Evolutionary conservation across 2,329 filamentous ascomycete genomes (phyloP), one percentile per base, ranked within the genome.

Genomic region (Remersonia thermophila): DNA sequence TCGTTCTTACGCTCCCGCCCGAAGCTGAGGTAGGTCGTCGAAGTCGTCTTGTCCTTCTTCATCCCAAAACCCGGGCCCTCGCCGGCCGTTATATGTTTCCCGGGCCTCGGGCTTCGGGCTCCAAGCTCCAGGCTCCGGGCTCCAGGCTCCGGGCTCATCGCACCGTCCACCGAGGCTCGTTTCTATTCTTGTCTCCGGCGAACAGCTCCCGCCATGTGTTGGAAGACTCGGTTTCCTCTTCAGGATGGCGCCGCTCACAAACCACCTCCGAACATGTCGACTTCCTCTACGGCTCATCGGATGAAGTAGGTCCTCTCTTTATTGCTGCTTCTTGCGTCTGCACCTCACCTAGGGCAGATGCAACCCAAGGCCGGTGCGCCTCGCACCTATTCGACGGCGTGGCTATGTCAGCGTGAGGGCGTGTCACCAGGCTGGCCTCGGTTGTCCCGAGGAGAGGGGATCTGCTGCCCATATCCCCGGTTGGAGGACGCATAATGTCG

Each of bases 201-300:
- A 11, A 23, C n/a, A 23, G 31, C 18, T n/a, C 16, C 14, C 23
- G 25, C 18, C 5, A 2, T 25, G 9, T 9, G 9, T 23, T n/a
- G n/a, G n/a, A n/a, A 23, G 5, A 5, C 20, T 9, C 5, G 20
- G 20, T 3, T 30, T 18, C 29, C 37, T 14, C 17, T 31, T 31
- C 15, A 17, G 30, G 34, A 31, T 35, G 26, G 20, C 3, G 20
- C 20, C 20, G 9, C 20, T 23, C 5, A 9, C 20, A 23, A 5
- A 23, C 5, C 20, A 23, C 20, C 20, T 23, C 20, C 20, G 20
- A 23, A 23, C 20, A 15, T 23, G 30, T 32, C 36, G 16, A 18
- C 26, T 35, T 14, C 33, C 39, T 33, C 40, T 33, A 36, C 33
- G 35, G 33, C 27, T 31, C 33, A 28, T 32, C 34, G 41, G 41